phyloP scores from a whole-genome alignment of 139 green algal species.

The Zygnema cylindricum region DNA sequence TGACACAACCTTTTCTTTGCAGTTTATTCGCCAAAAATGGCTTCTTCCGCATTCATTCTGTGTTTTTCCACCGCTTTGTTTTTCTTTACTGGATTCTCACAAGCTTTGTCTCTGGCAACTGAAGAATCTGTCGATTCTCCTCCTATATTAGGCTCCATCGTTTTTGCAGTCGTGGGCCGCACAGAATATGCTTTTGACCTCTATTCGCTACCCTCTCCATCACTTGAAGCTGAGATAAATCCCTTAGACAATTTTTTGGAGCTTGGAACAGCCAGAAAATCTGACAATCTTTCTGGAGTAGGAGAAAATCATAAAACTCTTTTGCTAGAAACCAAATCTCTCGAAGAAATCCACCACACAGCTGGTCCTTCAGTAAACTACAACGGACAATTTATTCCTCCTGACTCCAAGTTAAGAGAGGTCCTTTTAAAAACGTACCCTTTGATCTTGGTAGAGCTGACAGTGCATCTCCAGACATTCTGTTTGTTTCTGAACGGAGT shows the following conservation, averaged over 20 bases:
- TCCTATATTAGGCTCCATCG: background rate
- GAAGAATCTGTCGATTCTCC: background rate
- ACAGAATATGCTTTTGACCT: conserved; percentile 30
- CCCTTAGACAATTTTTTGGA: no score
- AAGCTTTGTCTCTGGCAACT: background rate
- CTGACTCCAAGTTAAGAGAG: background rate
- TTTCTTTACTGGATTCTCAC: background rate
- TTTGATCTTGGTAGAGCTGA: background rate
- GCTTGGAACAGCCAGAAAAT: no score
- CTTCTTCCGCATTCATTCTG: no score
- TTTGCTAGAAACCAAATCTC: no score
- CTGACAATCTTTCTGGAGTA: no score
- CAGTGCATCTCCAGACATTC: background rate
- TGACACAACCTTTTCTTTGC: background rate
- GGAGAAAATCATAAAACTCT: no score
- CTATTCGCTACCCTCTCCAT: conserved; percentile 7
- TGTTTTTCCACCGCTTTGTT: no score
- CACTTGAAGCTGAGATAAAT: conserved; percentile 3
- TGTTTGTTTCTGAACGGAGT: background rate
- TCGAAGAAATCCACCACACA: no score
- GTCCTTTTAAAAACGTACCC: conserved; percentile 1
- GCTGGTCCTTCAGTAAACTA: background rate
- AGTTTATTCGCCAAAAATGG: no score
- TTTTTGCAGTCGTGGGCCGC: conserved; percentile 16
- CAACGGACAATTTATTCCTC: background rate